Percentiles rank a stretch among this genome's conserved stretches.
Conservation (phyloP, 2,329 filamentous ascomycete genomes). For the Metarhizium guizhouense region DNA sequence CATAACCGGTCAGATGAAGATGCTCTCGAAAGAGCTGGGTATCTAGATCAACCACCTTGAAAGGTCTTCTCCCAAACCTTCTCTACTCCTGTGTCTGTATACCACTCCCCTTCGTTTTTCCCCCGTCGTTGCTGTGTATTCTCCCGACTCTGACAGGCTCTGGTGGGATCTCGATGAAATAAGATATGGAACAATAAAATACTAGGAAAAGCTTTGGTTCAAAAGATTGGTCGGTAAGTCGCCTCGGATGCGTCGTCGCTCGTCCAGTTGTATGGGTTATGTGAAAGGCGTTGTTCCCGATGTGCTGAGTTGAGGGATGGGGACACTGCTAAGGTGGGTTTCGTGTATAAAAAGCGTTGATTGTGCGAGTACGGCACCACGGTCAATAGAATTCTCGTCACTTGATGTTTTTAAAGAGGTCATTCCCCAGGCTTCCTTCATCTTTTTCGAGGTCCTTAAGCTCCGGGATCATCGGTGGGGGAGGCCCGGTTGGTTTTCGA, state of each 20-base stretch:
- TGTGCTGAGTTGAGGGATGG: neutral
- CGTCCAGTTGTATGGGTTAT: conserved; percentile 14
- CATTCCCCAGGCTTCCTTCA: conserved; percentile 36
- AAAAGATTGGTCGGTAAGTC: conserved; percentile 4
- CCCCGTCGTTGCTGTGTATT: conserved; percentile 1
- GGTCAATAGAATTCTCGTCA: conserved; percentile 18
- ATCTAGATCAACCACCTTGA: conserved; percentile 26
- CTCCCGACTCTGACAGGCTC: neutral
- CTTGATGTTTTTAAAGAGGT: conserved; percentile 53
- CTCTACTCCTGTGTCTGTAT: neutral
- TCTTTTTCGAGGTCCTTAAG: conserved; percentile 43
- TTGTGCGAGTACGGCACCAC: neutral
- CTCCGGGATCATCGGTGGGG: conserved; percentile 54
- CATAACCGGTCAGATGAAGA: conserved; percentile 22
- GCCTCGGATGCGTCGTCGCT: conserved; percentile 16
- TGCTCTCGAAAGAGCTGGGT: conserved; percentile 30
- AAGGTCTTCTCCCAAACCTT: conserved; percentile 2
- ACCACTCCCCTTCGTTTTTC: neutral
- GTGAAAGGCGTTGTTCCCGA: neutral
- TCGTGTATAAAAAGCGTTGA: neutral
- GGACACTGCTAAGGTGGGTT: neutral
- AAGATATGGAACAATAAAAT: neutral
- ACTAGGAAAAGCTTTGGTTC: conserved; percentile 9
- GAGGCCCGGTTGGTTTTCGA: conserved; percentile 36
- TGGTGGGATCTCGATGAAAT: neutral